Evolutionary conservation across 108 stramenopile species (phyloP), one percentile per base, ranked within the genome.

Genomic region (Bacterosira constricta): DNA sequence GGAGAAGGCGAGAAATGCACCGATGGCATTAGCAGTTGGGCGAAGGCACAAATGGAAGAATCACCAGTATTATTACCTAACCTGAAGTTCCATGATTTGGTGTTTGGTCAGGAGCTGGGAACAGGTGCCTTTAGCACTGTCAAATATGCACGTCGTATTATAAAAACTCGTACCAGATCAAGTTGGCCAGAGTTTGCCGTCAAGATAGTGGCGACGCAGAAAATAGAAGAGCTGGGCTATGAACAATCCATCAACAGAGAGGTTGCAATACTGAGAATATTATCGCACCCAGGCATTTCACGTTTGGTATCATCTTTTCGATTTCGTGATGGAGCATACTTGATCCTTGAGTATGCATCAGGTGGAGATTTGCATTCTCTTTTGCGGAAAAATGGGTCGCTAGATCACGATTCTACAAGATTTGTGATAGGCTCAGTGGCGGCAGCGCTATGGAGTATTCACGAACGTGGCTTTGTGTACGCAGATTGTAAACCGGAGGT

Each of bases 161-260:
- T 87, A 41, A 80, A 79, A 39, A 85, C 80, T 34, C 82, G 54
- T 39, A 90, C 96, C 1, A 80, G 91, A 27, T 89, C 91, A 9
- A 69, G 86, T 30, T 99, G 99, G 99, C 86, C 96, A 3, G 97
- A 98, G 67, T 98, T 77, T 80, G 99, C 99, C 6, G 95, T 98
- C 41, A 99, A 99, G 69, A 74, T 93, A 20, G 85, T 96, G 39
- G 84, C 85, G 18, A 90, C 89, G 8, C 80, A 90, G 55, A 88
- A 85, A 56, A 84, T 96, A 41, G 75, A 84, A 39, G 90, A 89
- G 47, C 54, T 95, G 56, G 90, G 90, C 21, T 97, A 98, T 66
- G 90, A 93, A 63, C 59, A 81, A 39, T 88, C 85, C 6, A 84
- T 97, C 42, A 86, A 90, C 46, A 80, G 96, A 54, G 98, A 99